Evolutionary conservation across 108 stramenopile species (phyloP), one percentile per base, ranked within the genome.

Genomic region (Skeletonema marinoi): DNA sequence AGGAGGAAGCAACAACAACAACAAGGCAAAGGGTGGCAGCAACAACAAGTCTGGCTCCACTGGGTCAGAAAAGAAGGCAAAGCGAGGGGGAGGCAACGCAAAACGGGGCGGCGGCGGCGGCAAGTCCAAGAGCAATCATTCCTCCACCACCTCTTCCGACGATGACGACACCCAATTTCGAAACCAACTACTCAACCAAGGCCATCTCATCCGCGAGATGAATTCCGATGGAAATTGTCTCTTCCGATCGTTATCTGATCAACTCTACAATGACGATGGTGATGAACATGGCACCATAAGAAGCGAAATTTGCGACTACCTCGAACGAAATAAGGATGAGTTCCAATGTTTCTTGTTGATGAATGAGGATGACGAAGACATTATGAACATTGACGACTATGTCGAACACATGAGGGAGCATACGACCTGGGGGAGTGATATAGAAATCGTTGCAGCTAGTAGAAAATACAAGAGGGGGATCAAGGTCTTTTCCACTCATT

Each of bases 191-290:
- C 60, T 63, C n/a, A 39, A 64, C 60, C 73, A 74, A 60, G 73
- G 71, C 33, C 39, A 41, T 31, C 30, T 32, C 10, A 88, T 95
- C 29, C 70, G 73, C n/a, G 90, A 91, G 25, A 92, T 95, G 82
- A 25, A 51, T 8, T 60, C 90, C 7, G 94, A 95, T 70, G 94
- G 94, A 10, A 95, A 95, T 67, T 95, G 94, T 68, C 85, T 95
- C n/a, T 95, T 95, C 66, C 90, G 94, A 21, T 84, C 89, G 3
- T 67, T 95, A 2, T 89, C 92, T 16, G 92, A 95, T 73, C 94
- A 95, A 73, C 79, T 95, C 10, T 89, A 78, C 58, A 65, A 78
- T 13, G 92, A 93, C 73, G 66, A 59, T 51, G 92, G 92, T 4
- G 68, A 81, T 32, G 56, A 62, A 35, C 90, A 93, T 48, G 73